Evolutionary conservation across 192 early-diverging fungal species (phyloP).

Genomic region (Coemansia sp.): DNA sequence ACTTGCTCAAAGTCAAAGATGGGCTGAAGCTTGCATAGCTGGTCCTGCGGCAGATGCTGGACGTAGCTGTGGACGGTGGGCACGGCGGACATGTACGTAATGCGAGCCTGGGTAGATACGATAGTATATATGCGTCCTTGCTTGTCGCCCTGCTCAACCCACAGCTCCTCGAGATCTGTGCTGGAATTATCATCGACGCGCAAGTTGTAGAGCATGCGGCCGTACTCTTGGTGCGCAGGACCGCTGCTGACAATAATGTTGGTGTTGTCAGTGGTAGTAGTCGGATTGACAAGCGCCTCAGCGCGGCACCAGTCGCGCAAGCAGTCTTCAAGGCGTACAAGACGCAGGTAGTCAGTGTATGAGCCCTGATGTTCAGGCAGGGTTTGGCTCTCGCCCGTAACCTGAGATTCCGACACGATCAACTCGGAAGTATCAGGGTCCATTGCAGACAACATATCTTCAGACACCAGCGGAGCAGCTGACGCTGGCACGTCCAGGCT

Average conservation of each 20-base stretch:
- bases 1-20: constrained; percentile 48
- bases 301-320: constrained; percentile 64
- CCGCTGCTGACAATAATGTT: constrained; percentile 21
- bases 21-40: constrained; percentile 57
- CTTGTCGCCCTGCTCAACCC: constrained; percentile 37
- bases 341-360: constrained; percentile 44
- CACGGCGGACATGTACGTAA: constrained; percentile 70
- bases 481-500: background rate
- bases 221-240: constrained; percentile 22
- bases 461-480: background rate
- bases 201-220: constrained; percentile 15
- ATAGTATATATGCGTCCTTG: constrained; percentile 59
- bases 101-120: constrained; percentile 63
- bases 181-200: constrained; percentile 24
- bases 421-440: background rate
- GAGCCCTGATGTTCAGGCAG: constrained; percentile 21
- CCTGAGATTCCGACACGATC: background rate
- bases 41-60: constrained; percentile 65
- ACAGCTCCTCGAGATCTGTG: constrained; percentile 35
- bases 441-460: background rate
- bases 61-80: constrained; percentile 71
- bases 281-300: constrained; percentile 5
- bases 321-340: constrained; percentile 56
- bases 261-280: background rate
- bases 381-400: background rate